Evolutionary conservation across 768 basidiomycete species (phyloP).

Genomic region (Paxillus ammoniavirescens): DNA sequence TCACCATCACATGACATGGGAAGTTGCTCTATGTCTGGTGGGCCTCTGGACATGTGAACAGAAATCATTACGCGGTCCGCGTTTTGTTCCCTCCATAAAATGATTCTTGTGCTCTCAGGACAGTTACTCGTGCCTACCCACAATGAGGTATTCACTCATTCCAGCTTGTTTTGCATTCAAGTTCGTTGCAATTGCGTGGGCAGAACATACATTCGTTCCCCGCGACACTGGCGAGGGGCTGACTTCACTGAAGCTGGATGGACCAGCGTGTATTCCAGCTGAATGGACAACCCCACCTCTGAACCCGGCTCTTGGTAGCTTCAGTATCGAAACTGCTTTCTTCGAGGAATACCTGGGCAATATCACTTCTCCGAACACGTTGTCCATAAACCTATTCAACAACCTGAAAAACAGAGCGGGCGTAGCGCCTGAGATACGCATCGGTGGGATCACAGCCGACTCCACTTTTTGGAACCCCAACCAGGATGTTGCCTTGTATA

Average conservation of each 20-base stretch:
- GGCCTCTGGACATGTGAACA: not conserved
- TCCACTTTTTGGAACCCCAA: conserved; percentile 48
- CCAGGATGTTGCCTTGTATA: conserved; percentile 31
- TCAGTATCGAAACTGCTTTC: conserved; percentile 55
- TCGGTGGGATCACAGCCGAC: conserved; percentile 55
- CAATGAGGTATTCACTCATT: conserved; percentile 7
- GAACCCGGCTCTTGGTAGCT: conserved; percentile 46
- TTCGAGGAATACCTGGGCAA: conserved; percentile 53
- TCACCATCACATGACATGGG: not conserved
- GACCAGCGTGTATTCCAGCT: conserved; percentile 41
- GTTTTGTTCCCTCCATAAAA: not conserved
- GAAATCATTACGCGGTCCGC: conserved; percentile 4
- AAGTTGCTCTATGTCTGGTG: conserved; percentile 10
- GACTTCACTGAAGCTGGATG: conserved; percentile 34
- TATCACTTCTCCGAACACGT: conserved; percentile 37
- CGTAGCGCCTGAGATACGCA: conserved; percentile 45
- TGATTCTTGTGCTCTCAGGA: not conserved
- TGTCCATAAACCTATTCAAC: conserved; percentile 44
- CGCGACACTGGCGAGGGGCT: not conserved
- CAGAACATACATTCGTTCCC: conserved; percentile 9
- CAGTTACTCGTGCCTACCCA: not conserved
- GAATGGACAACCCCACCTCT: conserved; percentile 43
- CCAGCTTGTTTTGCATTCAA: not conserved
- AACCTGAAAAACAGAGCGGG: conserved; percentile 46
- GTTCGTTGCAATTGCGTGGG: conserved; percentile 4